Evolutionary conservation across 768 basidiomycete genomes (phyloP), one percentile per base, ranked within the genome.

Genomic region (Pleurotus ostreatus): DNA sequence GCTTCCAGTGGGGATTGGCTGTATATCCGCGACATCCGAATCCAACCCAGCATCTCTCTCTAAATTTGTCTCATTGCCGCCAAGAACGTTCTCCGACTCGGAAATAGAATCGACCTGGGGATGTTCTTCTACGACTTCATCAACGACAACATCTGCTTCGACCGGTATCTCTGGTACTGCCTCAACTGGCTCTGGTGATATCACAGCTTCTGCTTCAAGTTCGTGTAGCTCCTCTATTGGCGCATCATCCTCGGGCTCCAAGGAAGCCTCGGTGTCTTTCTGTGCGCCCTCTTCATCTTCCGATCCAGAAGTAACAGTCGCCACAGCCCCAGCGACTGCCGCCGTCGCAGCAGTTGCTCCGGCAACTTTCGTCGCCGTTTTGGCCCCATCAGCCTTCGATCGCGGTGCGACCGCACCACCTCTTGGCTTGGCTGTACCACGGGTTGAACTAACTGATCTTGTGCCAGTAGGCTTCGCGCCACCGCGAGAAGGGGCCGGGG

Each of bases 371-470:
- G 26, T 22, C n/a, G 12, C 48, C 34, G 47, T 47, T 37, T 16
- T 20, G 6, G 48, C 40, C n/a, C 34, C 15, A n/a, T 23, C 40
- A 8, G 43, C 46, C 52, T 67, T 72, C 12, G 64, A 43, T 56
- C 64, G 68, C 7, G 63, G 63, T 22, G 56, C 55, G 37, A 41
- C 56, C 49, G 66, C 70, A 37, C 64, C 48, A 9, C 30, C 30
- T 34, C 30, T 34, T 34, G 30, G 30, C 49, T 62, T 59, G 46
- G 62, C 23, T 46, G 68, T 47, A 41, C 68, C 61, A 53, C 69
- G 62, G 22, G 66, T 70, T 6, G 71, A 62, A 4, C 61, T 57
- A 5, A 65, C 71, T 44, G 71, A 69, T 30, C 70, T 63, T 20
- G 30, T 48, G 43, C 49, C 25, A 5, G 67, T 53, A 9, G 69